Conservation (phyloP, 495 filamentous ascomycete genomes). For the Bathelium albidoporum region DNA sequence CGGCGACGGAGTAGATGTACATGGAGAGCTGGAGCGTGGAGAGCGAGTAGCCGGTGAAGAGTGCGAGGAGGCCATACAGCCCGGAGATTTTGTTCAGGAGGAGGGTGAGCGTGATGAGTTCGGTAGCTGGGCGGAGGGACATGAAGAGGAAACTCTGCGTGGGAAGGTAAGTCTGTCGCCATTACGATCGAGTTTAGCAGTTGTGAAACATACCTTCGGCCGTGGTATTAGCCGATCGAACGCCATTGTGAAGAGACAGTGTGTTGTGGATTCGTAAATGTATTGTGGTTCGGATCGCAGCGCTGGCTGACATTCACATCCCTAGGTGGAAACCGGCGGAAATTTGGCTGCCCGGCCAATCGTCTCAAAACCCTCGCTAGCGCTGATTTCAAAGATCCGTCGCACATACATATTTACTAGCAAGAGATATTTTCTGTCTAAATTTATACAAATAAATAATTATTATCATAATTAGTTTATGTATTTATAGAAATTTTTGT, state of each 20-base stretch:
- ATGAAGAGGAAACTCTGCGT: conserved; percentile 68
- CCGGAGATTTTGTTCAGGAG: conserved; percentile 82
- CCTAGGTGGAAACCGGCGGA: not conserved
- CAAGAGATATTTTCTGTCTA: too few relatives aligned
- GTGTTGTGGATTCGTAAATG: not conserved
- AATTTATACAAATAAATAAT: too few relatives aligned
- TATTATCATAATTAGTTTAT: too few relatives aligned
- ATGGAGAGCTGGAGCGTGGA: conserved; percentile 31
- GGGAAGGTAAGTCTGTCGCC: conserved; percentile 6
- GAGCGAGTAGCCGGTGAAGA: conserved; percentile 38
- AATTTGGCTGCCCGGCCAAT: not conserved
- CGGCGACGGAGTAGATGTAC: conserved; percentile 73
- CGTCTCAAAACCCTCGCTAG: too few relatives aligned
- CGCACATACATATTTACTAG: too few relatives aligned
- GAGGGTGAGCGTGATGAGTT: conserved; percentile 66
- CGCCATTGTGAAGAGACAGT: not conserved
- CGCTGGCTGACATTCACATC: not conserved
- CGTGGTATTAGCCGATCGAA: conserved; percentile 5
- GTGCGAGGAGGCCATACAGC: conserved; percentile 76
- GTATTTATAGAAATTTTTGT: too few relatives aligned
- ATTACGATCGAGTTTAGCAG: not conserved
- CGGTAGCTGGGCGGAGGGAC: conserved; percentile 74
- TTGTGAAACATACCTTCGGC: not conserved
- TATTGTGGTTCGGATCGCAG: not conserved
- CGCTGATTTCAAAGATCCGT: too few relatives aligned